Evolutionary conservation across 2,329 filamentous ascomycete genomes (phyloP).

Genomic region (Aspergillus felis): DNA sequence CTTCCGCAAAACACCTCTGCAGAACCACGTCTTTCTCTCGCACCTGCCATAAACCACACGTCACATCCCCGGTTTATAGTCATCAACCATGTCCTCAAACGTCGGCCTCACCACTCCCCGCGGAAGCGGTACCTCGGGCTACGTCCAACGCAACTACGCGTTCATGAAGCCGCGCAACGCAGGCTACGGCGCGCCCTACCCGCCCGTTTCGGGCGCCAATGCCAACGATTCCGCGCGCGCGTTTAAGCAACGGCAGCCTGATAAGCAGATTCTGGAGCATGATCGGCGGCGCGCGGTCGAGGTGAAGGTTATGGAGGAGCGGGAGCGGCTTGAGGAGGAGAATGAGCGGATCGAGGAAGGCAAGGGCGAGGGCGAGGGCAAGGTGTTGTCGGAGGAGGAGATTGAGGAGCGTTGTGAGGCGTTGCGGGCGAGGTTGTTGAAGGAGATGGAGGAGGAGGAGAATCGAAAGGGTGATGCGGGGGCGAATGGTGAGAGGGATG

Average conservation of each 20-base stretch:
- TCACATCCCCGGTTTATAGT: background rate
- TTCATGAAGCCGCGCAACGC: constrained; percentile 77
- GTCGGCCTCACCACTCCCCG: constrained; percentile 92
- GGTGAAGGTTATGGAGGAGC: constrained; percentile 85
- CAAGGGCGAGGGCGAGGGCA: constrained; percentile 31
- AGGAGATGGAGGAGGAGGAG: constrained; percentile 51
- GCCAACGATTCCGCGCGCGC: constrained; percentile 54
- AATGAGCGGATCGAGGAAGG: constrained; percentile 57
- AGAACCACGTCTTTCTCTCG: constrained; percentile 1
- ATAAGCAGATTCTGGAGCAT: constrained; percentile 90
- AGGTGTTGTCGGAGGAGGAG: constrained; percentile 69
- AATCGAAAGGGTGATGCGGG: constrained; percentile 12
- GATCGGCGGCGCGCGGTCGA: constrained; percentile 88
- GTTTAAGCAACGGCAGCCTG: constrained; percentile 77
- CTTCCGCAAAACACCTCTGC: background rate
- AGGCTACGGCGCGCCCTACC: constrained; percentile 67
- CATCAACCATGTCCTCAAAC: constrained; percentile 77
- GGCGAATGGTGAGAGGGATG: constrained; percentile 14
- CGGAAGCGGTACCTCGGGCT: constrained; percentile 93
- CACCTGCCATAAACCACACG: background rate
- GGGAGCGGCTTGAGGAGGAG: constrained; percentile 89
- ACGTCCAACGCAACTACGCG: constrained; percentile 93
- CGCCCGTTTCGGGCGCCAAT: constrained; percentile 34
- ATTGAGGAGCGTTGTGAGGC: constrained; percentile 74
- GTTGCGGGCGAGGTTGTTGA: constrained; percentile 61